Evolutionary conservation across 116 monocot genomes (phyloP), one percentile per base, ranked within the genome.

Genomic region (Phalaenopsis hybrid): DNA sequence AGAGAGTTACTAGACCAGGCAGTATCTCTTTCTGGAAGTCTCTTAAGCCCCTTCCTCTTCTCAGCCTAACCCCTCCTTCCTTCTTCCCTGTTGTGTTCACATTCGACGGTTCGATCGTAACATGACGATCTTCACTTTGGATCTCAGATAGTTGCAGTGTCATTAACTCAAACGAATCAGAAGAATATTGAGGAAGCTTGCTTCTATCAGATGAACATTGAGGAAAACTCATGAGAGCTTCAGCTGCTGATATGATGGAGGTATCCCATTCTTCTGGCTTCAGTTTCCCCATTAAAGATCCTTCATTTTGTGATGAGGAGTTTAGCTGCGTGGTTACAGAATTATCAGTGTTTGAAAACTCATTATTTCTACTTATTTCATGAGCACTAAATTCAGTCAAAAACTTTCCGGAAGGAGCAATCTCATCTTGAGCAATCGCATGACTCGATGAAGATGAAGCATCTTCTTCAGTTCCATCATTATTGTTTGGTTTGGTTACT

Each of bases 1-100:
- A 90, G 52, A 96, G 94, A 9, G 93, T 88, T 13, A 89, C 89
- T 49, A 96, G 34, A 18, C 96, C 90, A 13, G 96, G 96, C 37
- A 96, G 81, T 76, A 96, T 89, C 31, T 96, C 94, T 80, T 84
- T 91, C 78, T 94, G 94, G 80, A 96, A 96, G 77, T 96, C 92
- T 41, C 89, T 70, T 17, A 93, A 76, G 2, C 89, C 84, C 63
- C 90, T 87, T 57, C 92, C 88, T 59, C 92, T 93, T 57, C 89
- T 79, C 31, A 90, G 79, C 44, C 79, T 74, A 12, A 88, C 78
- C 44, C 85, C 88, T 43, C 87, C 87, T 55, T 85, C 92, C 58
- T 86, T 90, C 75, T 90, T 81, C 17, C 88, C 80, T 43, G 81
- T 74, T 63, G 4, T 21, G 23, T 76, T 16, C 10, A 43, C 78